phyloP scores from a whole-genome alignment of 2,329 filamentous ascomycete species.

The Pseudocercospora fijiensis region DNA sequence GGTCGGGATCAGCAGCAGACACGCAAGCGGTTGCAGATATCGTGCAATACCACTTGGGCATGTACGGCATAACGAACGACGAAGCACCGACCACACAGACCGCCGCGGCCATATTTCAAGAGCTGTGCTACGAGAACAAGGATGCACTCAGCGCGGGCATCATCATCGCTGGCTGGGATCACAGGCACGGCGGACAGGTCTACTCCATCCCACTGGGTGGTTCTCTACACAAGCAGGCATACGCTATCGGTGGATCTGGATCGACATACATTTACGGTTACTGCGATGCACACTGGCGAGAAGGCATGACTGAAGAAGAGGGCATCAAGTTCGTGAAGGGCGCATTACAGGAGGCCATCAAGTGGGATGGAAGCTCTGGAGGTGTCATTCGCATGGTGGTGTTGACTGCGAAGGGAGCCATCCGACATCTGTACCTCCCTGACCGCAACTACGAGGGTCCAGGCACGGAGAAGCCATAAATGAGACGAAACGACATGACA shows the following conservation, averaged over 20 bases:
- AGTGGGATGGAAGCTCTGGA: slow-evolving; percentile 98
- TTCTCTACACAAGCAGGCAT: slow-evolving; percentile 94
- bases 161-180: slow-evolving; percentile 98
- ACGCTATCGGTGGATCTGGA: slow-evolving; percentile 92
- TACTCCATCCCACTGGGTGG: slow-evolving; percentile 96
- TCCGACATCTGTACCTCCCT: slow-evolving; percentile 92
- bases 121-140: slow-evolving; percentile 98
- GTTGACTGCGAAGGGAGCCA: slow-evolving; percentile 81
- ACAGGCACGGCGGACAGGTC: slow-evolving; percentile 90
- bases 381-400: slow-evolving; percentile 99
- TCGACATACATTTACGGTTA: slow-evolving; percentile 99
- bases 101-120: slow-evolving; percentile 93
- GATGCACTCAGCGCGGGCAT: slow-evolving; percentile 88
- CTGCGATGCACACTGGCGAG: slow-evolving; percentile 93
- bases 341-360: slow-evolving; percentile 89
- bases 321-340: slow-evolving; percentile 92
- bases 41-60: slow-evolving; percentile 90
- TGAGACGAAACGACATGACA: slow-evolving; percentile 4
- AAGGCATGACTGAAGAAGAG: slow-evolving; percentile 88
- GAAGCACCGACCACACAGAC: slow-evolving; percentile 92
- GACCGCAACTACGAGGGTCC: slow-evolving; percentile 83
- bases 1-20: slow-evolving; percentile 94
- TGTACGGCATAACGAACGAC: slow-evolving; percentile 88
- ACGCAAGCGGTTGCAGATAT: slow-evolving; percentile 98
- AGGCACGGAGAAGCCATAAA: slow-evolving; percentile 48